Conservation (phyloP, 441 rosid species). For the Adansonia gregorii region DNA sequence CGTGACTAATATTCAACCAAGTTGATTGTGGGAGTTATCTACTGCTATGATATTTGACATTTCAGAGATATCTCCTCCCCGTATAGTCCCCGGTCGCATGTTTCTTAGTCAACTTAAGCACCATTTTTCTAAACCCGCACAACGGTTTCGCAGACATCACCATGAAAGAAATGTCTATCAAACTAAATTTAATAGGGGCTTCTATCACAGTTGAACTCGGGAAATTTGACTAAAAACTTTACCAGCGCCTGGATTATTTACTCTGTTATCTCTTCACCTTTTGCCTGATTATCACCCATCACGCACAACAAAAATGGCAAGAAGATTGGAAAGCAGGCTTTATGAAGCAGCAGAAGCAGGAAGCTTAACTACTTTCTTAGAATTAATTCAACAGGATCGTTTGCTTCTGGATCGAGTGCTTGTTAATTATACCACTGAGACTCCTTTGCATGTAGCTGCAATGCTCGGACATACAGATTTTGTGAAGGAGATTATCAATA, state of each 20-base stretch:
- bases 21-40: neutral
- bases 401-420: constrained; percentile 22
- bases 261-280: neutral
- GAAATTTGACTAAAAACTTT: neutral
- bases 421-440: constrained; percentile 12
- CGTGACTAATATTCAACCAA: neutral
- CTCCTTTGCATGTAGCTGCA: constrained; percentile 30
- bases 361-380: constrained; percentile 2
- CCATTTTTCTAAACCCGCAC: neutral
- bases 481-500: constrained; percentile 26
- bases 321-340: constrained; percentile 3
- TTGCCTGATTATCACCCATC: neutral
- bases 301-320: constrained; percentile 1
- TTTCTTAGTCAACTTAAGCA: neutral
- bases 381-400: constrained; percentile 18
- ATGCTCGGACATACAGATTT: constrained; percentile 36
- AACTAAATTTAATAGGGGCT: neutral
- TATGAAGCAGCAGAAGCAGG: constrained; percentile 31
- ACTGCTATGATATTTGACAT: neutral
- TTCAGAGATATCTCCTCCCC: neutral
- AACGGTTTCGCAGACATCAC: constrained; percentile 1
- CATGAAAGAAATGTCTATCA: neutral
- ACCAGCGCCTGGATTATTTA: neutral
- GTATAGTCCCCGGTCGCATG: neutral
- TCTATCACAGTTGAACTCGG: neutral